Evolutionary conservation across 169 alveolate genomes (phyloP).

Genomic region (Cryptosporidium sp.): DNA sequence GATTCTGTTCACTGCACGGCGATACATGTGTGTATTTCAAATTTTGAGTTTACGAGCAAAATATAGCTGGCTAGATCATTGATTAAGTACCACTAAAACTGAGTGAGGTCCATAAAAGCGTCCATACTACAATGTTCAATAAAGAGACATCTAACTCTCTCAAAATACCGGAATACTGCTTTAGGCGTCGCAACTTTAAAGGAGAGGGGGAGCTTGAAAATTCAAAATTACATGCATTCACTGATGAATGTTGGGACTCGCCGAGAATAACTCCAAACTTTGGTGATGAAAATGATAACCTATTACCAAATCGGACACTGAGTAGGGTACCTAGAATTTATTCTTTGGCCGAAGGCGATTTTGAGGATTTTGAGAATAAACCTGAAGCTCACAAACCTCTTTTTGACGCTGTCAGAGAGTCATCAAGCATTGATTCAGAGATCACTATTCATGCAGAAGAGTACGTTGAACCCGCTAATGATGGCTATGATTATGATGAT

Average conservation of each 20-base stretch:
- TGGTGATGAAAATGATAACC: slow-evolving; percentile 22
- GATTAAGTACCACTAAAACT: neutral
- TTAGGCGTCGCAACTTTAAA: slow-evolving; percentile 11
- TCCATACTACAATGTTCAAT: neutral
- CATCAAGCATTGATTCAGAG: neutral
- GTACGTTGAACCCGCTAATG: neutral
- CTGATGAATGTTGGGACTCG: slow-evolving; percentile 60
- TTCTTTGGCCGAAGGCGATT: neutral
- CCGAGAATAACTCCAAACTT: slow-evolving; percentile 73
- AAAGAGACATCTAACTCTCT: neutral
- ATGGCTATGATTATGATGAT: neutral
- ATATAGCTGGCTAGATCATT: neutral
- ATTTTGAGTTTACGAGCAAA: neutral
- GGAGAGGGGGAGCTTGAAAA: slow-evolving; percentile 3
- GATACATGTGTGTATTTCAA: neutral
- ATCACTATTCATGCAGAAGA: neutral
- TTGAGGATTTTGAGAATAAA: neutral
- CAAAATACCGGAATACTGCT: slow-evolving; percentile 43
- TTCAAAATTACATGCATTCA: neutral
- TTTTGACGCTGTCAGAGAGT: neutral
- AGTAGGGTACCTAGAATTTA: slow-evolving; percentile 46
- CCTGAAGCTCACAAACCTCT: neutral
- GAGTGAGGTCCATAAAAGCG: neutral
- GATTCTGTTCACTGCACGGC: neutral
- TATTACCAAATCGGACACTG: neutral